These are phyloP conservation scores for Brasilioporus rufonigricans DNA, from an alignment of 768 basidiomycete genomes.

Conservation along the genomic window DNA sequence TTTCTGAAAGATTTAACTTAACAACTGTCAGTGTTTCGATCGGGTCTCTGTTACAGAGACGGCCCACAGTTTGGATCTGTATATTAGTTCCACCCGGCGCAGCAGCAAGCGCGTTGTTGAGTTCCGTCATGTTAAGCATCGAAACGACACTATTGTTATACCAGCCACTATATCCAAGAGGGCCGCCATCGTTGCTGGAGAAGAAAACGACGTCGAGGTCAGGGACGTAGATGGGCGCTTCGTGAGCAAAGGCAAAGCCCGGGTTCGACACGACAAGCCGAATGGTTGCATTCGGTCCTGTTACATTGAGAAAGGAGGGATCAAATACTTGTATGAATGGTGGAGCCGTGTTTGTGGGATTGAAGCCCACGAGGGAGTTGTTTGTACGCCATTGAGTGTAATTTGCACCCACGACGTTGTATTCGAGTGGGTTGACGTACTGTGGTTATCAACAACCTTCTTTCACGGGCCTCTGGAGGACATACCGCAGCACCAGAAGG, in stretches of 20 bases:
- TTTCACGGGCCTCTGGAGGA: too few relatives aligned
- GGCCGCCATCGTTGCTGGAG: conserved; percentile 65
- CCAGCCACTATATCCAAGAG: conserved; percentile 61
- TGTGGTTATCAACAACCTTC: too few relatives aligned
- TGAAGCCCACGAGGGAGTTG: conserved; percentile 46
- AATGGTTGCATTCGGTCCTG: too few relatives aligned
- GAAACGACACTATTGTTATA: conserved; percentile 62
- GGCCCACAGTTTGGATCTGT: conserved; percentile 41
- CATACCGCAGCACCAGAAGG: too few relatives aligned
- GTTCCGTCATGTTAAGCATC: conserved; percentile 58
- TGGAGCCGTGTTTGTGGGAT: too few relatives aligned
- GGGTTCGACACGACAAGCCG: conserved; percentile 60
- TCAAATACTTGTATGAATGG: conserved; percentile 63
- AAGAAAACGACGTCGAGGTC: conserved; percentile 75
- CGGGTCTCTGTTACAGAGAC: not conserved
- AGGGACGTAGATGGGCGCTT: too few relatives aligned
- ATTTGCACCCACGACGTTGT: conserved; percentile 51
- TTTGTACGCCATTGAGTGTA: conserved; percentile 36
- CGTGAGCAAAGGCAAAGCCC: conserved; percentile 73
- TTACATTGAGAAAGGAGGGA: conserved; percentile 52
- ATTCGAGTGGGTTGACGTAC: conserved; percentile 51
- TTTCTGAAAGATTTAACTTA: conserved; percentile 60
- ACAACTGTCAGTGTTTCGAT: conserved; percentile 1
- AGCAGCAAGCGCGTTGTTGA: conserved; percentile 43
- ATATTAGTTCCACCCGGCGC: conserved; percentile 42